Base-by-base conservation (phyloP, 257 asterid genomes). In the Ocimum tenuiflorum region DNA sequence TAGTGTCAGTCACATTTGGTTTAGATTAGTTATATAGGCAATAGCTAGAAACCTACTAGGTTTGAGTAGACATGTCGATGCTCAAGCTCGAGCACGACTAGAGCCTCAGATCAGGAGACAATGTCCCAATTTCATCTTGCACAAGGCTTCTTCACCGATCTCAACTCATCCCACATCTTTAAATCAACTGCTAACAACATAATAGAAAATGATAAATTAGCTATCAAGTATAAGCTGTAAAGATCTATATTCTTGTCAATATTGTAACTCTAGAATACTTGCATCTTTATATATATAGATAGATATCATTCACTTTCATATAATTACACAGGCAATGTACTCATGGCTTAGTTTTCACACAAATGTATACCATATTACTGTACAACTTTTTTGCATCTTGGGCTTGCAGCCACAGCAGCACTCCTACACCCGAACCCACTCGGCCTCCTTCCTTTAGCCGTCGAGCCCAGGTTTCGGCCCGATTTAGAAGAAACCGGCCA, bases 401-500 rank as follows among this genome's bases (percentile, higher is more conserved):
- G 88, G 45, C 77, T 71, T 6, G 82, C 83, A 56, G 83, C 82
- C 36, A 83, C 86, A 5, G 82, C 84, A 64, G 82, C 81, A 70
- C 76, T 74, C 33, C 78, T 82, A 49, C 86, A 74, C 51, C 89
- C 88, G 5, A 77, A 77, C 6, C 83, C 82, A 48, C 47, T 56
- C 74, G 76, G 87, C 78, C 79, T 85, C 70, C 80, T 78, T 3
- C 75, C 87, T 63, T 65, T 80, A 11, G 59, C 72, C 10, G 75
- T 8, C 2, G 56, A 49, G 43, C 53, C 68, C 57, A n/a, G 48
- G 61, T 50, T 71, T 14, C 85, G 77, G 52, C 72, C 77, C 48
- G 81, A 13, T 50, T 79, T 85, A 8, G 81, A 56, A 4, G 91
- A 70, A 18, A 78, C 69, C 12, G 86, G 89, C 95, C 96, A 85